Conservation (phyloP, 2,329 filamentous ascomycete genomes). For the Stemphylium vesicarium region DNA sequence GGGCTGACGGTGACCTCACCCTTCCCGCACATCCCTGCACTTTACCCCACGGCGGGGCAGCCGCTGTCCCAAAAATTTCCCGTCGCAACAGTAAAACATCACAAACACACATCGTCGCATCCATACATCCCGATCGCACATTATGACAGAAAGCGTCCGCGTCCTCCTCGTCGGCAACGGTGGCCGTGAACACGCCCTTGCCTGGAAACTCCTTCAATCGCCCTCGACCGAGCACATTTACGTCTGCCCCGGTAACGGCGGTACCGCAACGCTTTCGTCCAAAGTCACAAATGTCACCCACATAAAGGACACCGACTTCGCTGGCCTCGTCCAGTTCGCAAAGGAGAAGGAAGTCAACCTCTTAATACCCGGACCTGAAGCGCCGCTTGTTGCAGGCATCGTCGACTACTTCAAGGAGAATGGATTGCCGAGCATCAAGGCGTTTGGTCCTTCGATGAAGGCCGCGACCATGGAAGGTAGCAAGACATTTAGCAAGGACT, state of each 20-base stretch:
- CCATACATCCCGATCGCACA: slow-evolving; percentile 5
- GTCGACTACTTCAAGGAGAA: slow-evolving; percentile 75
- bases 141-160: slow-evolving; percentile 37
- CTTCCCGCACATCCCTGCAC: slow-evolving; percentile 16
- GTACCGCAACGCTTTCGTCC: slow-evolving; percentile 60
- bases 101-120: background rate
- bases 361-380: slow-evolving; percentile 89
- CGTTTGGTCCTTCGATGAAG: slow-evolving; percentile 83
- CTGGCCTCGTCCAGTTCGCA: slow-evolving; percentile 76
- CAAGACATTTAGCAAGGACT: slow-evolving; percentile 97
- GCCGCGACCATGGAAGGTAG: slow-evolving; percentile 93
- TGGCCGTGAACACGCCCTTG: slow-evolving; percentile 90
- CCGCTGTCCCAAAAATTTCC: slow-evolving; percentile 24
- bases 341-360: slow-evolving; percentile 76
- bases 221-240: slow-evolving; percentile 76
- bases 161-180: slow-evolving; percentile 91
- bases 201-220: slow-evolving; percentile 91
- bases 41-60: slow-evolving; percentile 30
- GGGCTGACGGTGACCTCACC: slow-evolving; percentile 26
- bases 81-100: slow-evolving; percentile 3
- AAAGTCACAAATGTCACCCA: slow-evolving; percentile 70
- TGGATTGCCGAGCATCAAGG: slow-evolving; percentile 63
- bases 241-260: slow-evolving; percentile 80
- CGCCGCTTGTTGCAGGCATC: slow-evolving; percentile 89
- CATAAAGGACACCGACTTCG: slow-evolving; percentile 78